phyloP scores from a whole-genome alignment of 1,284 basidiomycete species.

The Sanghuangporus sanghuang region DNA sequence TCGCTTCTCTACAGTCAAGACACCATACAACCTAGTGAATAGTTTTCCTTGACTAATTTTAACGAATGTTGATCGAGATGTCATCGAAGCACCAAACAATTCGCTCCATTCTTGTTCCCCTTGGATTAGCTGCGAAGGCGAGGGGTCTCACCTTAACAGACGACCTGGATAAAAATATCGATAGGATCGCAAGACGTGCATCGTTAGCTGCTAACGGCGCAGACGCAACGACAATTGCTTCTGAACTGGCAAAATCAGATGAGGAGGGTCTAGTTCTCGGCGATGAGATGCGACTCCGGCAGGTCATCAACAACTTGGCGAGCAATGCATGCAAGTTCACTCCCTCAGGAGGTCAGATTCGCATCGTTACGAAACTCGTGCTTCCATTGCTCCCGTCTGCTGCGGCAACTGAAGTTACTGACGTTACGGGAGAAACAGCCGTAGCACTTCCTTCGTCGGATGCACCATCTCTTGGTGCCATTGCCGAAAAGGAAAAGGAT shows the following conservation, averaged over 20 bases:
- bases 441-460: background rate
- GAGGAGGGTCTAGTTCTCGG: slow-evolving; percentile 68
- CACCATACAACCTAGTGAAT: slow-evolving; percentile 1
- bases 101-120: slow-evolving; percentile 71
- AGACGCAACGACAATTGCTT: slow-evolving; percentile 28
- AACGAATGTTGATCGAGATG: slow-evolving; percentile 47
- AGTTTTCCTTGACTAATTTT: background rate
- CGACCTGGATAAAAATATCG: slow-evolving; percentile 70
- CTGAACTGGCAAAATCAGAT: slow-evolving; percentile 37
- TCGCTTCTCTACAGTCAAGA: slow-evolving; percentile 66
- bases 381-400: slow-evolving; percentile 20
- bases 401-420: background rate
- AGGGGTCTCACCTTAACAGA: slow-evolving; percentile 64
- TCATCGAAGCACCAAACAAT: slow-evolving; percentile 72
- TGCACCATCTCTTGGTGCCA: too few species aligned
- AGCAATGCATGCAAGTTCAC: slow-evolving; percentile 83
- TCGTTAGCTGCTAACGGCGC: slow-evolving; percentile 49
- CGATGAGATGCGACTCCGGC: slow-evolving; percentile 76
- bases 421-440: background rate
- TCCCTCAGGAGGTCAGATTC: slow-evolving; percentile 62
- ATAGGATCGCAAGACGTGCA: slow-evolving; percentile 56
- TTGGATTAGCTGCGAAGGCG: slow-evolving; percentile 70
- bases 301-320: slow-evolving; percentile 74
- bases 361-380: slow-evolving; percentile 55
- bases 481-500: background rate